Evolutionary conservation across 2,329 filamentous ascomycete genomes (phyloP).

Genomic region (Endoconidiophora laricicola): DNA sequence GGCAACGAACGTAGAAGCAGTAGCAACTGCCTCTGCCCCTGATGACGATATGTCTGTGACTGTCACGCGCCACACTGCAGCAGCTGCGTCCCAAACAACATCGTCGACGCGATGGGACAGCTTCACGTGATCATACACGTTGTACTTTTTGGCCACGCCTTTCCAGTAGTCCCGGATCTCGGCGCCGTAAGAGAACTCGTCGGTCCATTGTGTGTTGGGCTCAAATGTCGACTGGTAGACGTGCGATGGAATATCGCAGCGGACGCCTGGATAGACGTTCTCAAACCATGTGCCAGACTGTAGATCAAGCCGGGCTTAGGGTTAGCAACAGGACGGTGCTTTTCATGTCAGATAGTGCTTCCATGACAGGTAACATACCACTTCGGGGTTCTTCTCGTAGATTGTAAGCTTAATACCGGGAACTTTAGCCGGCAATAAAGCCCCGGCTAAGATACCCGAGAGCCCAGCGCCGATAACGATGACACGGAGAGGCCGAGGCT

Average conservation of each 20-base stretch:
- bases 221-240: conserved; percentile 54
- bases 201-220: conserved; percentile 52
- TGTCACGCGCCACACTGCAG: conserved; percentile 30
- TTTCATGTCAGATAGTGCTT: not conserved
- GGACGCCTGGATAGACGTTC: conserved; percentile 45
- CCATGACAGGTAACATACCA: conserved; percentile 33
- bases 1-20: conserved; percentile 25
- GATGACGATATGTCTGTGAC: conserved; percentile 21
- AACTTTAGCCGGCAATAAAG: conserved; percentile 51
- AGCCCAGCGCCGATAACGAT: conserved; percentile 24
- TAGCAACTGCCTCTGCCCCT: not conserved
- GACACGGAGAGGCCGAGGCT: conserved; percentile 21
- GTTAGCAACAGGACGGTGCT: not conserved
- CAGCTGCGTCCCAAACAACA: conserved; percentile 35
- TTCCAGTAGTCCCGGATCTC: conserved; percentile 51
- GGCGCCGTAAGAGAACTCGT: conserved; percentile 47
- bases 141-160: conserved; percentile 14
- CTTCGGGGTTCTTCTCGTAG: conserved; percentile 50
- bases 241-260: conserved; percentile 53
- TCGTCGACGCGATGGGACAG: conserved; percentile 38
- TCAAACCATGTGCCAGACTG: conserved; percentile 34
- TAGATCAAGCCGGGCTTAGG: not conserved
- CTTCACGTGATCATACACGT: conserved; percentile 42
- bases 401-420: conserved; percentile 49
- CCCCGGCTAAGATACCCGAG: conserved; percentile 35